A percentile compares a stretch with the other conserved stretches of the same genome.
Conservation (phyloP, 106 monocot species). For the Agapanthus africanus region DNA sequence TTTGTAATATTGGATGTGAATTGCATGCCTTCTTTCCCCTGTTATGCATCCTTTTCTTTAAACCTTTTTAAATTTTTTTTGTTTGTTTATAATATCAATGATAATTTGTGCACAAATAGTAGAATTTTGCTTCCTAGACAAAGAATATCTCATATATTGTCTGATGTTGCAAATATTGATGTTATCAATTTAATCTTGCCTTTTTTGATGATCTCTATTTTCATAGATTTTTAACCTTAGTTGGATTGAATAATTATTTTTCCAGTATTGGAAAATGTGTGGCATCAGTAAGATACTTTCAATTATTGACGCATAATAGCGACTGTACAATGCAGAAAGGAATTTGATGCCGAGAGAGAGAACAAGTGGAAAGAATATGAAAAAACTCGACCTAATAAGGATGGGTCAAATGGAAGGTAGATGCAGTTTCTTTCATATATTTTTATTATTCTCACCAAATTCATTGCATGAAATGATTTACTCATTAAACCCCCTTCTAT, state of each 20-base stretch:
- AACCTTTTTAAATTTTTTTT: neutral
- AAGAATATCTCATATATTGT: no score
- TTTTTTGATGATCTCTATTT: no score
- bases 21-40: no score
- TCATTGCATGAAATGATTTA: neutral
- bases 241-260: no score
- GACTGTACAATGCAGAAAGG: conserved; percentile 33
- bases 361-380: conserved; percentile 22
- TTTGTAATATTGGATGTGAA: neutral
- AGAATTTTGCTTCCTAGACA: no score
- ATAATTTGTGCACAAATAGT: no score
- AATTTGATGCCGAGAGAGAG: conserved; percentile 51
- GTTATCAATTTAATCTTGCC: no score
- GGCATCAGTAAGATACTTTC: neutral
- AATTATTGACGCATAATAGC: neutral
- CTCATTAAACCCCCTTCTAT: neutral
- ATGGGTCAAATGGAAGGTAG: conserved; percentile 28
- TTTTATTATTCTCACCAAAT: no score
- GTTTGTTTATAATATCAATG: neutral
- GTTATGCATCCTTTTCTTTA: no score
- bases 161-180: no score
- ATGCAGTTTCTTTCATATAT: neutral
- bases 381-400: conserved; percentile 21
- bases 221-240: no score
- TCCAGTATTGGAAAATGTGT: neutral